Base-by-base conservation (phyloP, 345 rosid species). In the Linum usitatissimum region DNA sequence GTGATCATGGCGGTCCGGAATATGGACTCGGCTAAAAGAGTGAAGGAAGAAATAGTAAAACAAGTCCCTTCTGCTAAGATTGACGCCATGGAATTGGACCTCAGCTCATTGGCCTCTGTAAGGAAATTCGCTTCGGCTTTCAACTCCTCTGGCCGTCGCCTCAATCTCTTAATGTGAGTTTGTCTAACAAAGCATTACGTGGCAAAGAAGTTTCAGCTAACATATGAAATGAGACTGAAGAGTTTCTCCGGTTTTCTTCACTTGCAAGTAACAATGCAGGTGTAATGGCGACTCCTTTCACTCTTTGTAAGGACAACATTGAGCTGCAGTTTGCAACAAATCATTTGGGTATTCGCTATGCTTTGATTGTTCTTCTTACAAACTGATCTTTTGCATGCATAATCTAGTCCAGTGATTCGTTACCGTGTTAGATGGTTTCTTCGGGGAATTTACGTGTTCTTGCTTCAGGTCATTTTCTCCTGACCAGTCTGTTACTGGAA, bases 1-100 rank as follows among this genome's bases (percentile, higher is more conserved):
- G 86, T 89, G 4, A 64, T 83, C 36, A 84, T 89, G 94, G 89
- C 77, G 0, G 87, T 81, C 6, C 80, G 88, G 70, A 86, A 83
- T 67, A 68, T 76, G 76, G 77, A 73, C 66, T 79, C 86, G 30
- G 91, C 83, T 49, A 75, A 70, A 68, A 71, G 76, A 69, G 79
- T 78, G 54, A 82, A 74, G 69, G 94, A 75, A 64, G 75, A 78
- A 57, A 89, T 86, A 38, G 66, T 77, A 12, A 80, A 83, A 73
- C 70, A 81, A 70, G 78, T 69, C 40, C 81, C 87, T 17, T 28
- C 67, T 14, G 91, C 91, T 57, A 84, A 80, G 72, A 72, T 89
- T 67, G 87, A 86, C 61, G 78, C 77, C 51, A 80, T 83, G 86
- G 87, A 89, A 70, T 74, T 86, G 76, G 94, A 89, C 77, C 91